Evolutionary conservation across 352 stramenopile species (phyloP).

Genomic region (Globisporangium middletonii): DNA sequence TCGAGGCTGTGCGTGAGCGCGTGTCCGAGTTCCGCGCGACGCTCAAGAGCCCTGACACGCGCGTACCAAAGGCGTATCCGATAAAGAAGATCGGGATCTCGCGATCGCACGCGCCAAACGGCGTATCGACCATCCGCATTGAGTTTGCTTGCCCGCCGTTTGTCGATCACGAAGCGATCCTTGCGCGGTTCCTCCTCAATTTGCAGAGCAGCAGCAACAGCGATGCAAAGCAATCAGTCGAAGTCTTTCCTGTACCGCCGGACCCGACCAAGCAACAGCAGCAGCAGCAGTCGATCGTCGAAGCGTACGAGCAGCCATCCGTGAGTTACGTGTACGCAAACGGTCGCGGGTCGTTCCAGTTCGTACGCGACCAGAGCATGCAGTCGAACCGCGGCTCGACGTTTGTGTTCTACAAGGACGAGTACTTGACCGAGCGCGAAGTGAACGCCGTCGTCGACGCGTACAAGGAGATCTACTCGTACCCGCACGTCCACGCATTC

Average conservation of each 20-base stretch:
- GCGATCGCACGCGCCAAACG: conserved; percentile 70
- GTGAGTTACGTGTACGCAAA: conserved; percentile 70
- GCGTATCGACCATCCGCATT: conserved; percentile 79
- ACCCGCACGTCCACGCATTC: conserved; percentile 69
- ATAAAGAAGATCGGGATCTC: conserved; percentile 84
- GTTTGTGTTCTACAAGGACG: conserved; percentile 87
- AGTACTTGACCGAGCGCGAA: conserved; percentile 61
- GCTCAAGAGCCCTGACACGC: conserved; percentile 66
- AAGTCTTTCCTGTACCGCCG: conserved; percentile 44
- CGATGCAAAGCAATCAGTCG: conserved; percentile 30
- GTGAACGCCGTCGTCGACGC: conserved; percentile 72
- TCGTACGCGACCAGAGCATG: conserved; percentile 45
- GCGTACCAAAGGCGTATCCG: conserved; percentile 67
- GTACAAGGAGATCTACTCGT: conserved; percentile 85
- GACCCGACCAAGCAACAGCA: conserved; percentile 8
- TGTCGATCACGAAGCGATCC: conserved; percentile 63
- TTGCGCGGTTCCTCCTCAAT: conserved; percentile 59
- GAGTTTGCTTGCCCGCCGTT: conserved; percentile 78
- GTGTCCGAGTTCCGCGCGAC: conserved; percentile 73
- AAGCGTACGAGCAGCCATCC: conserved; percentile 63
- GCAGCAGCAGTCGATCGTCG: conserved; percentile 49
- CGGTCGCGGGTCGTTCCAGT: conserved; percentile 79
- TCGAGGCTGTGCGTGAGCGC: conserved; percentile 64
- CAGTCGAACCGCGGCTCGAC: conserved; percentile 29
- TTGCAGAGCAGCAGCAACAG: conserved; percentile 24